phyloP scores from a whole-genome alignment of 129 eudicot genomes.

The Solidago caesia region DNA sequence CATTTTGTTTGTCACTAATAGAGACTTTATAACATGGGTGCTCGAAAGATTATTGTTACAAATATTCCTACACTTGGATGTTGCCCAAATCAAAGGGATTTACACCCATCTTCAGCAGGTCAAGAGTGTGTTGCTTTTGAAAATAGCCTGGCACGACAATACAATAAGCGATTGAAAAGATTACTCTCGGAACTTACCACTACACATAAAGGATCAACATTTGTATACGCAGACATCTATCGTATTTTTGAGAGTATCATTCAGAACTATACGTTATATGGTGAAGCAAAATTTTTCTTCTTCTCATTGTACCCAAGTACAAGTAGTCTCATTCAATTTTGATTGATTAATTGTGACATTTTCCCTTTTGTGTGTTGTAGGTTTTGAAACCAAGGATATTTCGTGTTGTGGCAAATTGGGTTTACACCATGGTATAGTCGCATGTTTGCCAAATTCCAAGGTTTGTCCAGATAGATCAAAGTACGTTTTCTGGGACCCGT shows the following conservation, averaged over 20 bases:
- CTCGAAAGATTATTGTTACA: conserved; percentile 21
- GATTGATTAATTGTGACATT: background rate
- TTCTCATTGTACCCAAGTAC: background rate
- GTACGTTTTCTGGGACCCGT: conserved; percentile 35
- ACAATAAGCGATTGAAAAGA: background rate
- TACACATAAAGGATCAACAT: conserved; percentile 19
- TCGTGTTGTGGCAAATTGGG: conserved; percentile 25
- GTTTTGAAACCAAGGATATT: conserved; percentile 16
- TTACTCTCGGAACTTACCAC: conserved; percentile 13
- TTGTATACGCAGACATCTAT: conserved; percentile 22
- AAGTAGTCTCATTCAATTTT: background rate
- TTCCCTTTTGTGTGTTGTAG: background rate
- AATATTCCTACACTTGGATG: conserved; percentile 29
- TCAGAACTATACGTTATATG: conserved; percentile 22
- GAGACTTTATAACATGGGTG: conserved; percentile 31
- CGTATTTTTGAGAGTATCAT: conserved; percentile 18
- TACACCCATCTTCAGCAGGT: background rate
- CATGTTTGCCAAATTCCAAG: conserved; percentile 26
- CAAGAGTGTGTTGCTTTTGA: conserved; percentile 18
- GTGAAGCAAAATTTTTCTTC: background rate
- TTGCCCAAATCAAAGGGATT: conserved; percentile 26
- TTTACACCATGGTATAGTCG: conserved; percentile 29
- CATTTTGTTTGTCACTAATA: background rate
- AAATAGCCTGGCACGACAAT: conserved; percentile 16
- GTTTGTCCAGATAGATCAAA: conserved; percentile 32